A percentile compares a stretch with the other conserved stretches of the same genome.
phyloP scores from a whole-genome alignment of 164 flowering plant genomes.

The Vitis cinerea region DNA sequence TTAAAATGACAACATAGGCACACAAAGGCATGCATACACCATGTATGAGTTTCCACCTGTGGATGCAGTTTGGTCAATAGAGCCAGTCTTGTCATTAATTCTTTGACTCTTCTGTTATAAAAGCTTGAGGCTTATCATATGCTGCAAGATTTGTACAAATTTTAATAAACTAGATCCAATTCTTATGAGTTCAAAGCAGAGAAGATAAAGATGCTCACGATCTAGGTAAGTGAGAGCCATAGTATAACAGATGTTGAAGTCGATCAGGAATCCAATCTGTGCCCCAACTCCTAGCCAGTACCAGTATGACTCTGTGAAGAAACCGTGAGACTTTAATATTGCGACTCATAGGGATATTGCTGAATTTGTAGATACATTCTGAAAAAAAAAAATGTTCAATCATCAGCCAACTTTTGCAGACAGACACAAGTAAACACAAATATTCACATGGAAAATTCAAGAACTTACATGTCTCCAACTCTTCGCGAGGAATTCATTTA shows the following conservation, averaged over 20 bases:
- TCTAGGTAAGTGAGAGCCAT: constrained; percentile 24
- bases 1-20: no score
- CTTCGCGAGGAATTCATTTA: no score
- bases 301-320: constrained; percentile 23
- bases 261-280: constrained; percentile 12
- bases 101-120: constrained; percentile 15
- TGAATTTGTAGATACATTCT: constrained; percentile 11
- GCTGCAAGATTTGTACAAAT: no score
- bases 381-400: background rate
- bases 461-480: no score
- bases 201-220: background rate
- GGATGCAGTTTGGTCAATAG: background rate
- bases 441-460: no score
- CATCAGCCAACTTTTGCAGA: background rate
- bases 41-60: background rate
- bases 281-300: constrained; percentile 31
- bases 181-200: no score
- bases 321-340: constrained; percentile 20
- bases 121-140: constrained; percentile 14
- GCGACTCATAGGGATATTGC: constrained; percentile 13
- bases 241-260: constrained; percentile 16
- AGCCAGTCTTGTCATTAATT: constrained; percentile 9
- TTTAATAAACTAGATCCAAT: no score
- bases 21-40: no score
- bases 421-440: background rate